Base-by-base conservation (phyloP, 345 rosid species). In the Boechera retrofracta region DNA sequence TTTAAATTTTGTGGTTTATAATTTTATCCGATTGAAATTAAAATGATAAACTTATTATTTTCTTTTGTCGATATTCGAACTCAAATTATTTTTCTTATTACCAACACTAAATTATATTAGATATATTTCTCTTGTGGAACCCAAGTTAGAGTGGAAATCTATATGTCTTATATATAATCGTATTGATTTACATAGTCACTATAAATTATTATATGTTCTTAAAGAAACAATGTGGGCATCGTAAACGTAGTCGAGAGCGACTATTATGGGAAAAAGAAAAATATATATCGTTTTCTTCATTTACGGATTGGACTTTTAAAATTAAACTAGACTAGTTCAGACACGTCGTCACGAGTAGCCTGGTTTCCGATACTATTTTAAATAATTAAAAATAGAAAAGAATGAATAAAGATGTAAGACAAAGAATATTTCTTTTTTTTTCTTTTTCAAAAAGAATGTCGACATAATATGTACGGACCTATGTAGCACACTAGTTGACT, bases 401-500 rank as follows among this genome's bases (percentile, higher is more conserved):
- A 16, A 16, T 11, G 28, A 28, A 58, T 56, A 66, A 47, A 56
- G 33, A 60, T 42, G 33, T 15, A 77, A 33, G 15, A 64, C n/a
- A 41, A 58, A 66, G 77, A 78, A 72, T 72, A 39, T 21, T 15
- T 63, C 49, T 12, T 39, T 53, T n/a, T 38, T 4, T 9, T 16
- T 41, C 2, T 36, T 21, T 42, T 13, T 47, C 11, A 18, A 65
- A 72, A 7, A 16, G 69, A 11, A 60, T 78, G 81, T 78, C 81
- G 81, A 78, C 81, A 78, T 78, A 78, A 72, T 32, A 72, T 29
- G 81, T 72, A 72, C 68, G 60, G 69, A 3, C 54, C 11, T 29
- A 59, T 10, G 13, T 57, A 48, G 15, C 28, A 36, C 10, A 21
- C 72, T 26, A 72, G 77, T 78, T 49, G 77, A 66, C 48, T 51